phyloP scores from a whole-genome alignment of 768 basidiomycete genomes.

The Cystoderma amianthinum region DNA sequence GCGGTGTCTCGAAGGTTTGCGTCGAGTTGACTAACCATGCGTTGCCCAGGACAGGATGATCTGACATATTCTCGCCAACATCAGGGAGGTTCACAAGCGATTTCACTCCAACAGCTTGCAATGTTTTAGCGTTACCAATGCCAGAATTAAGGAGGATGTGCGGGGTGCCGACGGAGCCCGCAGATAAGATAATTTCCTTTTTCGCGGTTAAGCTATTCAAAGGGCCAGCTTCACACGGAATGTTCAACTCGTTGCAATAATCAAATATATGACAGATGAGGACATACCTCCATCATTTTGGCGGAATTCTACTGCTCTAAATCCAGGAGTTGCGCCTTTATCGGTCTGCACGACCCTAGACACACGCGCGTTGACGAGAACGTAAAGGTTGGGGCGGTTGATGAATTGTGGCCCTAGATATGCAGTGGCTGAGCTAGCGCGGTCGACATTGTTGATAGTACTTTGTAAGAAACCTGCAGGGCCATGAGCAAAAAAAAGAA shows the following conservation, averaged over 20 bases:
- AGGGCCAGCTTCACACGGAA: background rate
- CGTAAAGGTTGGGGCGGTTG: constrained; percentile 1
- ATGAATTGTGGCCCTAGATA: background rate
- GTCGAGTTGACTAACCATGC: constrained; percentile 8
- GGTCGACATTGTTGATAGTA: background rate
- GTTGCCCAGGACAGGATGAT: constrained; percentile 12
- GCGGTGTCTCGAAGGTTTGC: constrained; percentile 10
- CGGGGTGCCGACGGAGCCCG: constrained; percentile 20
- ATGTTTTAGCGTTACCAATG: constrained; percentile 13
- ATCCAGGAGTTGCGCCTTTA: background rate
- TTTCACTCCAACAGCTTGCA: constrained; percentile 8
- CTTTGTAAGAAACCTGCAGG: background rate
- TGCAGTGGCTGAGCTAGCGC: constrained; percentile 1
- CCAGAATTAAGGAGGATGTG: constrained; percentile 18
- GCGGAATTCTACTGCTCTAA: background rate
- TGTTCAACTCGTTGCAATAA: no score
- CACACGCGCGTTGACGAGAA: constrained; percentile 1
- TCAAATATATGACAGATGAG: no score
- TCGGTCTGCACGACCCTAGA: background rate
- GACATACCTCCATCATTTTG: background rate
- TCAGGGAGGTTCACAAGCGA: constrained; percentile 12
- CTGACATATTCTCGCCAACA: constrained; percentile 15
- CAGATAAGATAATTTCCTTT: constrained; percentile 23
- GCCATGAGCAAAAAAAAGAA: background rate
- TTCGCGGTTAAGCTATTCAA: constrained; percentile 11